phyloP scores from a whole-genome alignment of 176 grass and related monocot species.

The Oryza rufipogon region DNA sequence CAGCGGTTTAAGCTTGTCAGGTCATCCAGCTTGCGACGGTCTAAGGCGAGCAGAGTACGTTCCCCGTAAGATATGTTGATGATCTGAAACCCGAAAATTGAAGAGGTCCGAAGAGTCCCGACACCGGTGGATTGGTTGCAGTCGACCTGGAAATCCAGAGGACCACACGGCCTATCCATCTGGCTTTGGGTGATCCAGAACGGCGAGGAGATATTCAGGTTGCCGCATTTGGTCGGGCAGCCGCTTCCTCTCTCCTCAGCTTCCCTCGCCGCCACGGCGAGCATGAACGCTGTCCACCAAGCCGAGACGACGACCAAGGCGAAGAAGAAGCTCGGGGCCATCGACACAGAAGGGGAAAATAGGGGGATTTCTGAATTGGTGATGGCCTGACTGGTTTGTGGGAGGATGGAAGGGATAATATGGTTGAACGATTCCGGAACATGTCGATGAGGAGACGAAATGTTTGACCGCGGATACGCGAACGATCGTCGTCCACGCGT shows the following conservation, averaged over 20 bases:
- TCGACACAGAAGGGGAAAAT: neutral
- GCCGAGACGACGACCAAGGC: neutral
- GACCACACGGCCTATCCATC: neutral
- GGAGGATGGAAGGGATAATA: neutral
- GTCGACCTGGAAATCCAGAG: neutral
- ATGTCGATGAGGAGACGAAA: neutral
- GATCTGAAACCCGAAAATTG: neutral
- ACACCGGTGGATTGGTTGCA: neutral
- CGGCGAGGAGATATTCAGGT: neutral
- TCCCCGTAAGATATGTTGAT: neutral
- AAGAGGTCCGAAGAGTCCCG: neutral
- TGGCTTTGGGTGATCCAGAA: neutral
- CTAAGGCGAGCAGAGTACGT: neutral
- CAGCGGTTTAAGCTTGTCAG: neutral
- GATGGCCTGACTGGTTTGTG: neutral
- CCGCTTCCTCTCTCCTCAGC: neutral
- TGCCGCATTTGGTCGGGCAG: neutral
- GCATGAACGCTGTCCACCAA: neutral
- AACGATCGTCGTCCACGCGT: neutral
- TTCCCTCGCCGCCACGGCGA: neutral
- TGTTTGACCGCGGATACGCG: slow-evolving; percentile 1
- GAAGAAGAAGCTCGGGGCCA: neutral
- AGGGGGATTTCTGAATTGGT: neutral
- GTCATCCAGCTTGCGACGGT: neutral
- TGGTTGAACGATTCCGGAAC: too few relatives aligned